Base-by-base conservation (phyloP, 768 basidiomycete species). In the Suillus bovinus region DNA sequence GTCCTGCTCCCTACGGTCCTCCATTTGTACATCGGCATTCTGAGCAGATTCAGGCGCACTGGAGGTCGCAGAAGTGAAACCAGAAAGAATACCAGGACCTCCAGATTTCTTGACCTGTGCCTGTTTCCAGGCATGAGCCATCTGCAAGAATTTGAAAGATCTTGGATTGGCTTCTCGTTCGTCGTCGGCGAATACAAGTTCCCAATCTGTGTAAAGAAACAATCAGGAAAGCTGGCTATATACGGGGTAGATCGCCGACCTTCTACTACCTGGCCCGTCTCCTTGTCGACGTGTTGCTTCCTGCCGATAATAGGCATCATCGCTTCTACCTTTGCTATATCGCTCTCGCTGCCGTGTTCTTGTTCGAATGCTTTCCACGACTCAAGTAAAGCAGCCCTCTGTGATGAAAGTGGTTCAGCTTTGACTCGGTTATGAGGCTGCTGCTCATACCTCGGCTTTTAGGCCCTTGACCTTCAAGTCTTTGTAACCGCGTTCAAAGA, bases 321-420 rank as follows among this genome's bases (percentile, higher is more conserved):
- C 55, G 80, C 86, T 69, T 96, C 84, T 22, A 99, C 95, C 79
- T 91, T 92, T 50, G 84, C 82, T 33, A 91, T 82, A 61, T 94
- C 87, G 8, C 86, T 86, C 11, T 83, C 74, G 1, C 86, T 81
- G 20, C 97, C 96, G 63, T 93, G 79, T 44, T 82, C 82, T 71
- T 91, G 83, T 76, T 99, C 97, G 71, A 96, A 97, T 1, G 87
- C 81, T 79, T 96, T 97, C 97, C 97, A 99, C 1, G 93, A 90
- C 71, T 96, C 91, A 29, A 99, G 83, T 20, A 99, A 78, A 4
- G 92, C 90, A 61, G 95, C 93, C 61, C 96, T 94, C 93, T 96
- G 69, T 31, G 60, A 56, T 63, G 31, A 56, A 62, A 17, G 3
- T 53, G n/a, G 41, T 50, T 61, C 29, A 63, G 27, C 38, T 9